A percentile compares a stretch with the other conserved stretches of the same genome.
phyloP scores from a whole-genome alignment of 225 moss, liverwort and hornwort species.

The Bryum argenteum region DNA sequence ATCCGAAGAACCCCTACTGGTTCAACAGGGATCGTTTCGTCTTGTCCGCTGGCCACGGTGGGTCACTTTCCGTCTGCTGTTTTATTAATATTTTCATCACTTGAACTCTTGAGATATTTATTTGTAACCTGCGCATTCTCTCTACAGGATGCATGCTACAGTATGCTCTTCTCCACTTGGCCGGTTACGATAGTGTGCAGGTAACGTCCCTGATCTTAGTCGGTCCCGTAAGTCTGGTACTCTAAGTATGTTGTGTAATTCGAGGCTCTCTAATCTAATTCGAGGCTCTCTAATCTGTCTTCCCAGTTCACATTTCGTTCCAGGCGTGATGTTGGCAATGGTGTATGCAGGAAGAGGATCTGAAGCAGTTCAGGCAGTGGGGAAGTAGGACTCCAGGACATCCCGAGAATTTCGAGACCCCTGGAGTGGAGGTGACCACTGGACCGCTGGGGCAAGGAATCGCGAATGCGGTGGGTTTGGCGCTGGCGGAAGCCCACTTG shows the following conservation, averaged over 20 bases:
- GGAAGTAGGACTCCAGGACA: constrained; percentile 85
- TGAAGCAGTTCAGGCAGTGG: constrained; percentile 96
- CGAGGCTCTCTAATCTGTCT: too few species aligned
- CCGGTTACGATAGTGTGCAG: constrained; percentile 78
- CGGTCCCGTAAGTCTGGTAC: too few species aligned
- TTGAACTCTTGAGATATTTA: neutral
- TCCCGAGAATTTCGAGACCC: constrained; percentile 94
- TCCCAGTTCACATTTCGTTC: neutral
- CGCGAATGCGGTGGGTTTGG: constrained; percentile 85
- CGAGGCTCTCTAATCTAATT: too few species aligned
- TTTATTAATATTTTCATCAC: neutral
- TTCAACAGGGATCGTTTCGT: constrained; percentile 92
- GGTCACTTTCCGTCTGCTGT: neutral
- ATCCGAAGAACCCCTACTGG: constrained; percentile 88
- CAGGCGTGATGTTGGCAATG: neutral
- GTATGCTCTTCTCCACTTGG: constrained; percentile 93
- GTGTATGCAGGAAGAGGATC: constrained; percentile 58
- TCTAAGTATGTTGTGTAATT: neutral
- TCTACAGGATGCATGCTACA: constrained; percentile 83
- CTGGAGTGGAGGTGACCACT: constrained; percentile 94
- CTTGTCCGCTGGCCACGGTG: constrained; percentile 83
- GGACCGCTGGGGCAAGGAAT: constrained; percentile 94
- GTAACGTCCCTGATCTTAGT: constrained; percentile 41
- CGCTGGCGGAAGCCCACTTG: constrained; percentile 81
- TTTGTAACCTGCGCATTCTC: neutral